These are phyloP conservation scores for Fusarium keratoplasticum DNA, from an alignment of 2,329 filamentous ascomycete species.

Conservation along the genomic window DNA sequence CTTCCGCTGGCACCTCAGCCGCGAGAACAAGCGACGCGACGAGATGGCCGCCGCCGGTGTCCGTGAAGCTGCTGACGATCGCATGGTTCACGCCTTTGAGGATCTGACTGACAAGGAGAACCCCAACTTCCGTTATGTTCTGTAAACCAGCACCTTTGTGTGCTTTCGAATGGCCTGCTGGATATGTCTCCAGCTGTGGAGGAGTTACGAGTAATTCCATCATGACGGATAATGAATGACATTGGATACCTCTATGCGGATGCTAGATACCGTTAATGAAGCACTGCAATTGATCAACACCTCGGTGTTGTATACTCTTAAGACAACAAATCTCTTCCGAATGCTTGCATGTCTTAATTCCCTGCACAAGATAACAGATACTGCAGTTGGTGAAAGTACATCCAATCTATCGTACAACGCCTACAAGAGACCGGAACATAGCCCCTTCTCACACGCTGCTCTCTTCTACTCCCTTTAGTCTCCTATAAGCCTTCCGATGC, in stretches of 20 bases:
- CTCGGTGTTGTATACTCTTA: not conserved
- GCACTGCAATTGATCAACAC: not conserved
- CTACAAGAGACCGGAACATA: not conserved
- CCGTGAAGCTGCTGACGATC: constrained; percentile 50
- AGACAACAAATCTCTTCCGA: not conserved
- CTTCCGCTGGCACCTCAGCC: constrained; percentile 68
- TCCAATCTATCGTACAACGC: not conserved
- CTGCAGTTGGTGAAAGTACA: not conserved
- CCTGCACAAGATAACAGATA: not conserved
- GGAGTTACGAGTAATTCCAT: not conserved
- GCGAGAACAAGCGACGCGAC: constrained; percentile 70
- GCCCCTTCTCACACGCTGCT: not conserved
- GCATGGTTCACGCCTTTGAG: constrained; percentile 64
- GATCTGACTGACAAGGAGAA: constrained; percentile 74
- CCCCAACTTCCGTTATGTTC: constrained; percentile 68
- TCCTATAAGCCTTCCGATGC: not conserved
- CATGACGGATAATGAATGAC: not conserved
- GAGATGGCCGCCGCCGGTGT: constrained; percentile 56
- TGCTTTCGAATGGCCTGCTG: not conserved
- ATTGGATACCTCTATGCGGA: not conserved
- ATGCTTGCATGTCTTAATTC: not conserved
- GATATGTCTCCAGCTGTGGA: not conserved
- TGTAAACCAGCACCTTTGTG: not conserved
- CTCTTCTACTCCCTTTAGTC: not conserved
- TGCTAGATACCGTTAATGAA: not conserved